phyloP scores from a whole-genome alignment of 2,329 filamentous ascomycete species.

The Dactylellina cionopaga region DNA sequence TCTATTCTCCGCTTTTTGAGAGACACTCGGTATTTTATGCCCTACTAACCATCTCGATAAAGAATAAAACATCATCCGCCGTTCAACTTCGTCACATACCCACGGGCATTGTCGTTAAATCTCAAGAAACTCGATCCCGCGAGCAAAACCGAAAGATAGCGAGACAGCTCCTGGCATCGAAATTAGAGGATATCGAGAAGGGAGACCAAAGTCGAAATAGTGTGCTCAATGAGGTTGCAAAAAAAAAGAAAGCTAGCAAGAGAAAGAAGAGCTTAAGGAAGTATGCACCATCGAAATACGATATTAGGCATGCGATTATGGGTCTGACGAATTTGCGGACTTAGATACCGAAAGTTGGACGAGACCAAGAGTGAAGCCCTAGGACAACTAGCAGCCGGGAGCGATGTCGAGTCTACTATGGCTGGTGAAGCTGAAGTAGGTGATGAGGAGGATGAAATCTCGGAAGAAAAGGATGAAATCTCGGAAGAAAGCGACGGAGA shows the following conservation, averaged over 20 bases:
- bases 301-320: too few relatives aligned
- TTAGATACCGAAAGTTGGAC: conserved; percentile 64
- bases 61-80: conserved; percentile 96
- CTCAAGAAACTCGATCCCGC: conserved; percentile 86
- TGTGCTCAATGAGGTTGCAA: conserved; percentile 71
- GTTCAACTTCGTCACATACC: conserved; percentile 91
- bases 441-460: not conserved
- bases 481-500: not conserved
- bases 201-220: conserved; percentile 75
- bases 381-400: conserved; percentile 25
- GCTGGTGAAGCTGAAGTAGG: conserved; percentile 30
- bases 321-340: too few relatives aligned
- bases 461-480: not conserved
- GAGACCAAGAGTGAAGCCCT: conserved; percentile 62
- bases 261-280: conserved; percentile 85
- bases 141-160: conserved; percentile 89
- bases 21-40: not conserved
- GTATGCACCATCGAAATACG: conserved; percentile 66
- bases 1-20: not conserved
- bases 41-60: conserved; percentile 16
- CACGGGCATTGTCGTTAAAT: conserved; percentile 92
- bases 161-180: conserved; percentile 77
- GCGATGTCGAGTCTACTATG: conserved; percentile 57
- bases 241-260: conserved; percentile 77
- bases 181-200: conserved; percentile 77